Evolutionary conservation across 768 basidiomycete genomes (phyloP), one percentile per base, ranked within the genome.

Genomic region (Psilocybe subaeruginosa): DNA sequence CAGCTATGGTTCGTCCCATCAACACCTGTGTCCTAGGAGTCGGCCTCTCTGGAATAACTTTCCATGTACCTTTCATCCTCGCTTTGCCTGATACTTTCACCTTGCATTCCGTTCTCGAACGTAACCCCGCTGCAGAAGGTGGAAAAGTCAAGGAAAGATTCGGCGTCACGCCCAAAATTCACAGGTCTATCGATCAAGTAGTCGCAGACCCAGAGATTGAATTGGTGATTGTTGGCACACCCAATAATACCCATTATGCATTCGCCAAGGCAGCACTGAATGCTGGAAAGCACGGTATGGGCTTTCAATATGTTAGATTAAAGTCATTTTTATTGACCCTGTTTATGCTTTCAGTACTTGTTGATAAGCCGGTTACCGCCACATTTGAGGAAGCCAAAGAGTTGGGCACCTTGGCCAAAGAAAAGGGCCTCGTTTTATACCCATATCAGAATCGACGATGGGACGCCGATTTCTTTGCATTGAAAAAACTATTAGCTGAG

Each of bases 1-100:
- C 61, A 48, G 66, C 52, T 33, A 78, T 79, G 76, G 53, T 65
- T 59, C 73, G 75, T 43, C 85, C 88, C 17, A 88, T 93, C 68
- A 81, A 80, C 41, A 86, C 87, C 27, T 89, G 91, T 66, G 85
- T 92, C 5, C 77, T 93, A 3, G 92, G 91, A 17, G 86, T 90
- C 37, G 93, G 92, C 43, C 85, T 93, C 61, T 82, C 88, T 17
- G 89, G 89, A 37, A 76, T 89, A 43, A 90, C 89, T 2, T 94
- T 95, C 75, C 93, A 95, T 72, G 68, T 88, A 59, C 93, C 93
- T 0, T 90, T 93, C 72, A 76, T 95, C 59, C 82, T 89, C 57
- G 85, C 90, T 2, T 79, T 90, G 17, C 88, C 91, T 0, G 77
- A 89, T 27, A 74, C 85, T 52, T 93, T 92, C 78, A 82, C 75